phyloP scores from a whole-genome alignment of 164 flowering plant genomes.

The Cinnamomum micranthum region DNA sequence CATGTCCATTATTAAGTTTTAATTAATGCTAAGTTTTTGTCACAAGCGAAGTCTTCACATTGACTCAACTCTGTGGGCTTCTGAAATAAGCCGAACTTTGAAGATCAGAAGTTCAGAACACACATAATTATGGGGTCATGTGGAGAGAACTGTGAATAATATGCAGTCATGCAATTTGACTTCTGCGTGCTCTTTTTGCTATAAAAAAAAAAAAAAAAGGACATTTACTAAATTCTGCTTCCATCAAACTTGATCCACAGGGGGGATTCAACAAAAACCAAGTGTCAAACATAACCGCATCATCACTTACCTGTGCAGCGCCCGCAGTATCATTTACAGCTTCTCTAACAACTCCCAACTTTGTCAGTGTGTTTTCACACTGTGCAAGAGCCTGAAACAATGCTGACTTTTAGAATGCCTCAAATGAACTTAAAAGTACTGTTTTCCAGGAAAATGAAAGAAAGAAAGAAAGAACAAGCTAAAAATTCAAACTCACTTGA shows the following conservation, averaged over 20 bases:
- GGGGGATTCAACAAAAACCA: background rate
- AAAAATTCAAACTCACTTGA: conserved; percentile 49
- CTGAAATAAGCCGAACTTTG: background rate
- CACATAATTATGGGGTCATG: background rate
- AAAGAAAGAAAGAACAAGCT: conserved; percentile 1
- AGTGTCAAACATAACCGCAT: background rate
- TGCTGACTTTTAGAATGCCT: background rate
- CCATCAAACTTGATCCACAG: background rate
- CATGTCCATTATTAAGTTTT: background rate
- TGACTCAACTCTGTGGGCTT: background rate
- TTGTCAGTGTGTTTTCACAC: conserved; percentile 89
- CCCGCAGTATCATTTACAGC: conserved; percentile 96
- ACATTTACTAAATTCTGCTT: background rate
- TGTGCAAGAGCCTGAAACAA: conserved; percentile 89
- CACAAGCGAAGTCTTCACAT: background rate
- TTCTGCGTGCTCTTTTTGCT: background rate
- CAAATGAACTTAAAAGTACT: background rate
- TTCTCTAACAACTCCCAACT: conserved; percentile 83
- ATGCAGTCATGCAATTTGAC: background rate
- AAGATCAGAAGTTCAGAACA: background rate
- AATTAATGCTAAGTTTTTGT: background rate
- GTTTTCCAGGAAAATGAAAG: background rate
- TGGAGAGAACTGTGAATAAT: background rate
- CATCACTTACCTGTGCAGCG: conserved; percentile 73
- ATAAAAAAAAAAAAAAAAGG: background rate